Evolutionary conservation across 768 basidiomycete species (phyloP).

Genomic region (Chalciporus pseudorubinellus): DNA sequence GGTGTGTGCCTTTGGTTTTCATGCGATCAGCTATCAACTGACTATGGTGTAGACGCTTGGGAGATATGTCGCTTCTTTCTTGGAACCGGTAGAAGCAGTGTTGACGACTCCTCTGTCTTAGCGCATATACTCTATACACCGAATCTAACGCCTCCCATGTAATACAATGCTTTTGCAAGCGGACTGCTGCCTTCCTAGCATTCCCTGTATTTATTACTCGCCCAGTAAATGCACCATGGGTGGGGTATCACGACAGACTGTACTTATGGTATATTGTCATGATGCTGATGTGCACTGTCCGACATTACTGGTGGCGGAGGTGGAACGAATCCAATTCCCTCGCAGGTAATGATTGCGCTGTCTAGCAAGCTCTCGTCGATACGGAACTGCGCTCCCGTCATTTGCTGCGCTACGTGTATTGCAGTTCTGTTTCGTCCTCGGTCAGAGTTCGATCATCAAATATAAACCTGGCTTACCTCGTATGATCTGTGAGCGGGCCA

Average conservation of each 20-base stretch:
- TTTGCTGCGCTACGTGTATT: constrained; percentile 67
- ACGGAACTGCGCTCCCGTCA: constrained; percentile 65
- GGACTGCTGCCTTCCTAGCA: constrained; percentile 17
- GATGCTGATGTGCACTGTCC: not conserved
- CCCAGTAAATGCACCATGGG: not conserved
- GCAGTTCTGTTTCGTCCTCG: constrained; percentile 45
- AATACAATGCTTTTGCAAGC: constrained; percentile 16
- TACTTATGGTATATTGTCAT: not conserved
- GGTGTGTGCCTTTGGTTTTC: not conserved
- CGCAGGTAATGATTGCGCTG: constrained; percentile 50
- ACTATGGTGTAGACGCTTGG: constrained; percentile 57
- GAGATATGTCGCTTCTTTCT: constrained; percentile 83
- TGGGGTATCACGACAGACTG: not conserved
- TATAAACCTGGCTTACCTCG: constrained; percentile 42
- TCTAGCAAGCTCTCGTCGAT: constrained; percentile 44
- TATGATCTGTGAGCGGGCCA: constrained; percentile 65
- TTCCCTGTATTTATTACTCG: constrained; percentile 24
- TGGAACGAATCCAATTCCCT: constrained; percentile 60
- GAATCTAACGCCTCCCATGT: constrained; percentile 19
- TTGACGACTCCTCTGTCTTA: no score
- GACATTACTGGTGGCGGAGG: not conserved
- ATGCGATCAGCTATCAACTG: not conserved
- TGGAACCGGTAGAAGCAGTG: constrained; percentile 59
- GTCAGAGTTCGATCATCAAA: not conserved
- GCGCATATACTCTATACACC: constrained; percentile 23